These are phyloP conservation scores for Populus deltoides DNA, from an alignment of 345 rosid genomes.

Conservation along the genomic window DNA sequence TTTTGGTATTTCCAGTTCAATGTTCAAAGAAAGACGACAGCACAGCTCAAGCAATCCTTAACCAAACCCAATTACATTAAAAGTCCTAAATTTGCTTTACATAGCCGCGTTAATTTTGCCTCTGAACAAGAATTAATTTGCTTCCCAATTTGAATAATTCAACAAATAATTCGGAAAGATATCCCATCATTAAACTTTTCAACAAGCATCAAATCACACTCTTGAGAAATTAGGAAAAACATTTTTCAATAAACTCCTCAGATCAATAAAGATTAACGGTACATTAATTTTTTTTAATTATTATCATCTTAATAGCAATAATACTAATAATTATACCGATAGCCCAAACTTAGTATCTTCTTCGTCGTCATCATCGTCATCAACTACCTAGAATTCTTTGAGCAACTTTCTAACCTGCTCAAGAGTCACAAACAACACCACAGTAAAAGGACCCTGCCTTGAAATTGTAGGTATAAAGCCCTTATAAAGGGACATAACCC, in stretches of 20 bases:
- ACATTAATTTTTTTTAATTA: too few relatives aligned
- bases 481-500: constrained; percentile 61
- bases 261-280: too few relatives aligned
- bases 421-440: constrained; percentile 71
- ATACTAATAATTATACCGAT: not conserved
- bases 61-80: too few relatives aligned
- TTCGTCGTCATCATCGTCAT: constrained; percentile 13
- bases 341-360: not conserved
- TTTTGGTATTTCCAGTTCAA: not conserved
- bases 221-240: not conserved
- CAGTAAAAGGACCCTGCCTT: constrained; percentile 80
- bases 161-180: not conserved
- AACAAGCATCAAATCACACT: not conserved
- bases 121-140: too few relatives aligned
- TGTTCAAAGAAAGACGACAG: not conserved
- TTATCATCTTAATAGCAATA: too few relatives aligned
- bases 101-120: too few relatives aligned
- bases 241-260: too few relatives aligned
- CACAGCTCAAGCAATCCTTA: too few relatives aligned
- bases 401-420: constrained; percentile 71
- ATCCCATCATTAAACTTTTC: not conserved
- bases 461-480: constrained; percentile 77
- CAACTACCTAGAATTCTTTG: constrained; percentile 36
- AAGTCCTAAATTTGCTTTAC: too few relatives aligned
- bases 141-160: not conserved